Percentiles rank a stretch among this genome's conserved stretches.
Conservation (phyloP, 345 rosid species). For the Punica granatum region DNA sequence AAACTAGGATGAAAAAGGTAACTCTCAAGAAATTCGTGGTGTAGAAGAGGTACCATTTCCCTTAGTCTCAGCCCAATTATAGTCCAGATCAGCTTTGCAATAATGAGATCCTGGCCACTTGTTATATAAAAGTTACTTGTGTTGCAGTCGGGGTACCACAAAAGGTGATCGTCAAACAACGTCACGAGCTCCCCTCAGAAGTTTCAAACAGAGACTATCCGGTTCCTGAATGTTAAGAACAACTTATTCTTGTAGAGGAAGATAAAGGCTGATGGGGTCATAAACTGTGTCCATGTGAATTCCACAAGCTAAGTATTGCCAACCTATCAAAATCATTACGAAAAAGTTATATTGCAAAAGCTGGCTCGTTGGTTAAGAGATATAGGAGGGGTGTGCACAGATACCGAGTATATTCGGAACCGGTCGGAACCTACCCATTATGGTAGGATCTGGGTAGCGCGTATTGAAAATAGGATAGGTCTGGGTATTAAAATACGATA, state of each 20-base stretch:
- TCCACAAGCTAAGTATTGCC: slow-evolving; percentile 73
- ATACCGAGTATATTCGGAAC: too few species aligned
- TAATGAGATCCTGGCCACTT: too few species aligned
- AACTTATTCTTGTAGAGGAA: slow-evolving; percentile 89
- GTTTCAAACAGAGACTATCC: slow-evolving; percentile 90
- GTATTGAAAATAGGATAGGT: too few species aligned
- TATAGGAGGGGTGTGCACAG: too few species aligned
- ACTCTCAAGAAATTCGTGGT: background rate
- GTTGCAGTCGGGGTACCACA: too few species aligned
- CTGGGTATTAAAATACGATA: too few species aligned
- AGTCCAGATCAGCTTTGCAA: slow-evolving; percentile 94
- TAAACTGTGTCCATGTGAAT: slow-evolving; percentile 57
- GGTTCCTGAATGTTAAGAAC: slow-evolving; percentile 82
- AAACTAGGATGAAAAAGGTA: background rate
- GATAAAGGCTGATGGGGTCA: too few species aligned
- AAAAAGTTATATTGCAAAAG: background rate
- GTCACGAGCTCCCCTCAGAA: slow-evolving; percentile 95
- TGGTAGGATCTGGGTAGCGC: too few species aligned
- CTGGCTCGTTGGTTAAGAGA: background rate
- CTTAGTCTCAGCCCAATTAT: slow-evolving; percentile 84
- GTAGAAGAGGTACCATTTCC: slow-evolving; percentile 51
- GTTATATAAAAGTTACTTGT: slow-evolving; percentile 94
- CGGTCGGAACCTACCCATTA: too few species aligned
- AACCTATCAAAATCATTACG: slow-evolving; percentile 37
- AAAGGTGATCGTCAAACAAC: slow-evolving; percentile 90